Conservation (phyloP, 805 yeast species). For the Suhomyces sp. region DNA sequence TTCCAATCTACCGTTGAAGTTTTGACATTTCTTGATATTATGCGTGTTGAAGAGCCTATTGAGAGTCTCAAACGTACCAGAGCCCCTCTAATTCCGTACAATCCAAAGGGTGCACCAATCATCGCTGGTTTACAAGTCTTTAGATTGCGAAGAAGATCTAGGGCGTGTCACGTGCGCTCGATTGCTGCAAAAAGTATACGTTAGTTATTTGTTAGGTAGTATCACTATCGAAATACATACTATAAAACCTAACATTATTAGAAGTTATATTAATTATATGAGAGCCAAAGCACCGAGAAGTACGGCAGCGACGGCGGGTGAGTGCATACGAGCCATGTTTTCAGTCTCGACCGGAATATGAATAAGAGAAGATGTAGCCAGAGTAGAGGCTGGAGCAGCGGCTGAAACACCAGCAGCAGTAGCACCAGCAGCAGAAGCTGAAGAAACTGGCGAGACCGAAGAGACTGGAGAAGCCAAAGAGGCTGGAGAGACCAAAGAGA, state of each 20-base stretch:
- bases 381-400: slow-evolving; percentile 7
- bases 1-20: slow-evolving; percentile 83
- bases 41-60: neutral
- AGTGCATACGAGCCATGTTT: slow-evolving; percentile 8
- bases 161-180: neutral
- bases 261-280: slow-evolving; percentile 5
- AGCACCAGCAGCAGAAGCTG: slow-evolving; percentile 3
- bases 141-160: neutral
- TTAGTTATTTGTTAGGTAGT: too few species aligned
- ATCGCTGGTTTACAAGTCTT: neutral
- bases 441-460: neutral
- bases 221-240: too few species aligned
- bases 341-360: slow-evolving; percentile 6
- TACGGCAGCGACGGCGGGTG: slow-evolving; percentile 13
- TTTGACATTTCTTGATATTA: slow-evolving; percentile 31
- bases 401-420: neutral
- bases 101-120: neutral
- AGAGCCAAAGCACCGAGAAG: slow-evolving; percentile 14
- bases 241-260: too few species aligned
- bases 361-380: neutral
- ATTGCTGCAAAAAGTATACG: neutral
- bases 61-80: neutral
- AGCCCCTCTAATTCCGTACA: neutral
- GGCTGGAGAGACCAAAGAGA: too few species aligned
- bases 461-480: neutral